Evolutionary conservation across 768 basidiomycete genomes (phyloP).

Genomic region (Daedaleopsis nitida): DNA sequence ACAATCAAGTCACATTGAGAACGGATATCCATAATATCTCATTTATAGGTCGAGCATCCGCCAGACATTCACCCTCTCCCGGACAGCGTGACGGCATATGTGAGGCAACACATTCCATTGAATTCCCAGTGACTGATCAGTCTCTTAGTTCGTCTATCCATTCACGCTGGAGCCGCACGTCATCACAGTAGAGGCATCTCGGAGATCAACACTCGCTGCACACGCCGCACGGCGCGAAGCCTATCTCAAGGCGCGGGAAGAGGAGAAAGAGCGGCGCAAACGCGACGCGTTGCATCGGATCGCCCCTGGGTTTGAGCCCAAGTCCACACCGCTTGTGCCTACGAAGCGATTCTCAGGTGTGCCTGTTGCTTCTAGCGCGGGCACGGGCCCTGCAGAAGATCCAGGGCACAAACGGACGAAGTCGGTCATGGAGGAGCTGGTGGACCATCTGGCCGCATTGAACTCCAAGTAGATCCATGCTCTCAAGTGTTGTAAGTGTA

Average conservation of each 20-base stretch:
- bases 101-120: slow-evolving; percentile 37
- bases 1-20: neutral
- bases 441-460: slow-evolving; percentile 77
- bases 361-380: slow-evolving; percentile 24
- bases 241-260: slow-evolving; percentile 68
- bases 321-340: slow-evolving; percentile 59
- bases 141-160: slow-evolving; percentile 87
- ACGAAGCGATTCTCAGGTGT: slow-evolving; percentile 36
- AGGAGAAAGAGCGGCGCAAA: slow-evolving; percentile 69
- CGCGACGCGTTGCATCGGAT: slow-evolving; percentile 72
- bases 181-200: slow-evolving; percentile 72
- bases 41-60: slow-evolving; percentile 74
- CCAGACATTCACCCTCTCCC: slow-evolving; percentile 94
- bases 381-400: neutral
- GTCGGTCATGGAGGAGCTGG: slow-evolving; percentile 80
- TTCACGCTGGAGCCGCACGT: slow-evolving; percentile 91
- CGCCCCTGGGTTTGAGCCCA: slow-evolving; percentile 84
- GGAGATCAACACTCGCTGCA: slow-evolving; percentile 64
- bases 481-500: too few species aligned
- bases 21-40: neutral
- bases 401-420: slow-evolving; percentile 26
- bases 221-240: slow-evolving; percentile 69
- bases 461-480: slow-evolving; percentile 37
- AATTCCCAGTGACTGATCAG: neutral
- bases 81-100: slow-evolving; percentile 87